phyloP scores from a whole-genome alignment of 768 basidiomycete species.

The Kwoniella newhampshirensis region DNA sequence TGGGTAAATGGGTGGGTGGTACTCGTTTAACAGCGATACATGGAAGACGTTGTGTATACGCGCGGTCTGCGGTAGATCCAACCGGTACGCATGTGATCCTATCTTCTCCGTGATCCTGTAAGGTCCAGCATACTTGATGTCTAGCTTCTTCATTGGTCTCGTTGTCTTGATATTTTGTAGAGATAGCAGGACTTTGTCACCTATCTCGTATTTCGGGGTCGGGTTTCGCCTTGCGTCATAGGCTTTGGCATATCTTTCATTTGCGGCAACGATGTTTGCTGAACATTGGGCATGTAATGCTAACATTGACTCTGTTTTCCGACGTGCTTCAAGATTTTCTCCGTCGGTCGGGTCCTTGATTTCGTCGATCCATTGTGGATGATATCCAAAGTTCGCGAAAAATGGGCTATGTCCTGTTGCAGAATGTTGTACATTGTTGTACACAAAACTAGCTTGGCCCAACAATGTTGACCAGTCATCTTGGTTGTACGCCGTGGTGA shows the following conservation, averaged over 20 bases:
- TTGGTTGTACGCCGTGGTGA: slow-evolving; percentile 49
- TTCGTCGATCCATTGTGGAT: slow-evolving; percentile 10
- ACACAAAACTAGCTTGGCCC: slow-evolving; percentile 33
- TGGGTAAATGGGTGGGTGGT: not conserved
- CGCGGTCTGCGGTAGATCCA: slow-evolving; percentile 22
- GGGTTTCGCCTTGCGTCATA: slow-evolving; percentile 28
- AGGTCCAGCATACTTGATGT: slow-evolving; percentile 28
- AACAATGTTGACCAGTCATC: slow-evolving; percentile 53
- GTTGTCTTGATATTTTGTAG: slow-evolving; percentile 22
- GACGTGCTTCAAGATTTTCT: not conserved
- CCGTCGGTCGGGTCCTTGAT: not conserved
- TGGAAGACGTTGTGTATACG: slow-evolving; percentile 33
- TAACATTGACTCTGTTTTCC: not conserved
- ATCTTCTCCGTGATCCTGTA: slow-evolving; percentile 26
- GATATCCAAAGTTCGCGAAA: slow-evolving; percentile 17
- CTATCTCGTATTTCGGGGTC: slow-evolving; percentile 25
- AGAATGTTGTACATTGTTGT: slow-evolving; percentile 18
- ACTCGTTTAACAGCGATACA: slow-evolving; percentile 23
- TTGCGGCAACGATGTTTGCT: slow-evolving; percentile 23
- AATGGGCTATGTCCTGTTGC: slow-evolving; percentile 14
- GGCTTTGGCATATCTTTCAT: slow-evolving; percentile 44
- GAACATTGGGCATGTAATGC: slow-evolving; percentile 9
- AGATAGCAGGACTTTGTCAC: slow-evolving; percentile 31
- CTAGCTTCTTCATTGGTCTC: slow-evolving; percentile 36
- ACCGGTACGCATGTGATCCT: slow-evolving; percentile 15